Evolutionary conservation across 805 yeast species (phyloP), one percentile per base, ranked within the genome.

Genomic region (Lachancea sp.): DNA sequence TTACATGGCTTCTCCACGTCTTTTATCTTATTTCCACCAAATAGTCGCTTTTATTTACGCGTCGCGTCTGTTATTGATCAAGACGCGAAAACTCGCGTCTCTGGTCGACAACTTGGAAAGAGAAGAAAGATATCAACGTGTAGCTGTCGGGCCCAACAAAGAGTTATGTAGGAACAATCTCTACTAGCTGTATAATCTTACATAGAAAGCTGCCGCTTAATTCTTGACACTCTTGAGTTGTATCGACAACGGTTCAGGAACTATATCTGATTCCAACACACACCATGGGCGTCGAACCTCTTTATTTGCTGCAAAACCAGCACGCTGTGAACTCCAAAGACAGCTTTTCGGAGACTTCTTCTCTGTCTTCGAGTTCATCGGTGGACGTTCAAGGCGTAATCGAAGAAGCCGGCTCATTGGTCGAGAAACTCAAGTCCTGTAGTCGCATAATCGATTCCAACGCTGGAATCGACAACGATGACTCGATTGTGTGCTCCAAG

Each of bases 301-400:
- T 19, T 12, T 17, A 25, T 15, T 36, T 29, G 20, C 9, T 25
- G n/a, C 19, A 36, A 25, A 8, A 16, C 12, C 35, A 32, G 35
- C 18, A 4, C 18, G 25, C n/a, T 15, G 25, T 7, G 9, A 31
- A 36, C 7, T 3, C 18, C 4, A 26, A 26, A 12, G 31, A 25
- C 13, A 25, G 39, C 13, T 37, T 35, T 19, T 37, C 38, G 10
- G 38, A 32, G 13, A 40, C 29, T 12, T 36, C 20, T 32, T 29
- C 13, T 13, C 15, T 3, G 13, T 5, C 31, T 11, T 29, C 31
- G 13, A 13, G 15, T 12, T 29, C 45, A 10, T 31, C 20, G 15
- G 41, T 38, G 19, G 45, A 44, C 17, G 40, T 32, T 11, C 46
- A 35, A 12, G 13, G 27, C 20, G 47, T 45, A 2, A 47, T 47